These are phyloP conservation scores for Drechslerella dactyloides DNA, from an alignment of 2,329 filamentous ascomycete genomes.

Conservation along the genomic window DNA sequence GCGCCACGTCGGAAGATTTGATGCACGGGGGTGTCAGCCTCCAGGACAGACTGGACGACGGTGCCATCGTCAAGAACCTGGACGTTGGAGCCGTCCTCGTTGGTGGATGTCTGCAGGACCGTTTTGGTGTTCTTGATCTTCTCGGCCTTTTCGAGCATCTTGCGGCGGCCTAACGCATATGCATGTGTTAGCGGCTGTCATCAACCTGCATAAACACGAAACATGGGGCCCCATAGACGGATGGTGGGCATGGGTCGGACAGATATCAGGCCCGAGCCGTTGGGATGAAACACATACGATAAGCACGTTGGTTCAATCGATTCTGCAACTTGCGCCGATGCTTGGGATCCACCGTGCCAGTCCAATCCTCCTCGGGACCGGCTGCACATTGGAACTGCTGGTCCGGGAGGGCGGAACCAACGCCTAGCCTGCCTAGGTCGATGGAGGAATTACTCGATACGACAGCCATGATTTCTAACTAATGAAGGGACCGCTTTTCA, in stretches of 20 bases:
- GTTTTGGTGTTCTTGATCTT: slow-evolving; percentile 44
- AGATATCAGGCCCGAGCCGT: slow-evolving; percentile 1
- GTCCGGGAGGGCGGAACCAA: slow-evolving; percentile 48
- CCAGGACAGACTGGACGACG: slow-evolving; percentile 26
- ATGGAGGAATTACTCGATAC: slow-evolving; percentile 44
- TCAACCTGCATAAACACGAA: slow-evolving; percentile 37
- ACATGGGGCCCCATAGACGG: slow-evolving; percentile 13
- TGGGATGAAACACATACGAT: slow-evolving; percentile 38
- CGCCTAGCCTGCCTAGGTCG: slow-evolving; percentile 40
- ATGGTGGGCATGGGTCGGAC: slow-evolving; percentile 1
- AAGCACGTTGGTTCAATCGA: slow-evolving; percentile 53
- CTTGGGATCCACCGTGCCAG: slow-evolving; percentile 52
- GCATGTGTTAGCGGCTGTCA: slow-evolving; percentile 40
- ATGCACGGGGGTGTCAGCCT: slow-evolving; percentile 20
- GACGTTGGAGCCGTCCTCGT: slow-evolving; percentile 5
- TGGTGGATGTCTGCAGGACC: slow-evolving; percentile 11
- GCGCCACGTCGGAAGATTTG: slow-evolving; percentile 33
- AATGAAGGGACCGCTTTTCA: slow-evolving; percentile 15
- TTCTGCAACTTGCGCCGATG: slow-evolving; percentile 54
- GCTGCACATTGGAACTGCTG: slow-evolving; percentile 49
- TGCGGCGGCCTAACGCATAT: slow-evolving; percentile 48
- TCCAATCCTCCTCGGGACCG: slow-evolving; percentile 54
- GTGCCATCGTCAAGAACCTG: slow-evolving; percentile 19
- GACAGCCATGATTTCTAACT: slow-evolving; percentile 28
- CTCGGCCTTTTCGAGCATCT: slow-evolving; percentile 45